Conservation (phyloP, 805 yeast genomes). For the Saccharomycopsis babjevae region DNA sequence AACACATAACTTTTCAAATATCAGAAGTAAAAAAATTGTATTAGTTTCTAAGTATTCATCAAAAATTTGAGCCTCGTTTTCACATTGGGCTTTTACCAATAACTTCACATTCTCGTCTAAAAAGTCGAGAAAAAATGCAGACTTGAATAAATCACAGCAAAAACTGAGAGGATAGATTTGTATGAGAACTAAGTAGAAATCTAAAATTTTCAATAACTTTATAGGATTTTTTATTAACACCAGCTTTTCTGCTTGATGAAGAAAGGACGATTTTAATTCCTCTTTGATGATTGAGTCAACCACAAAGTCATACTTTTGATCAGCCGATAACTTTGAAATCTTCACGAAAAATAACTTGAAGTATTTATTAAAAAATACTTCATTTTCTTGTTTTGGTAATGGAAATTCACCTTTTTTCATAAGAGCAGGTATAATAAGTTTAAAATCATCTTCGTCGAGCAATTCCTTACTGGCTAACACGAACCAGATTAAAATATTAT, state of each 20-base stretch:
- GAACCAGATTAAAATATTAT: not conserved
- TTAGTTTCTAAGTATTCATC: not conserved
- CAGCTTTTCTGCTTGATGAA: not conserved
- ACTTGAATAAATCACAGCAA: conserved; percentile 8
- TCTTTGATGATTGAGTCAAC: conserved; percentile 1
- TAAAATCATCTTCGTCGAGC: not conserved
- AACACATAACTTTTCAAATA: conserved; percentile 10
- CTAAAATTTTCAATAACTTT: conserved; percentile 1
- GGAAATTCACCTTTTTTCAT: not conserved
- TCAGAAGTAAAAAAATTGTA: conserved; percentile 2
- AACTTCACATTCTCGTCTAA: conserved; percentile 7
- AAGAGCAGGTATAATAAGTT: not conserved
- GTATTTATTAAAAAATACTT: not conserved
- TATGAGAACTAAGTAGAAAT: conserved; percentile 7
- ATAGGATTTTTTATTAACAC: not conserved
- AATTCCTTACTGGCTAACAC: not conserved
- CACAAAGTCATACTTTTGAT: not conserved
- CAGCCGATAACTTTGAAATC: not conserved
- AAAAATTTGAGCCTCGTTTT: not conserved
- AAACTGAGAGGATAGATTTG: conserved; percentile 9
- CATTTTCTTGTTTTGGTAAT: not conserved
- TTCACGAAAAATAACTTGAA: not conserved
- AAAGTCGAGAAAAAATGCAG: conserved; percentile 6
- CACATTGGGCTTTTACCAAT: conserved; percentile 1
- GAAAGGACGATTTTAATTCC: conserved; percentile 4